Evolutionary conservation across 805 yeast species (phyloP).

Genomic region (Starmera quercuum): DNA sequence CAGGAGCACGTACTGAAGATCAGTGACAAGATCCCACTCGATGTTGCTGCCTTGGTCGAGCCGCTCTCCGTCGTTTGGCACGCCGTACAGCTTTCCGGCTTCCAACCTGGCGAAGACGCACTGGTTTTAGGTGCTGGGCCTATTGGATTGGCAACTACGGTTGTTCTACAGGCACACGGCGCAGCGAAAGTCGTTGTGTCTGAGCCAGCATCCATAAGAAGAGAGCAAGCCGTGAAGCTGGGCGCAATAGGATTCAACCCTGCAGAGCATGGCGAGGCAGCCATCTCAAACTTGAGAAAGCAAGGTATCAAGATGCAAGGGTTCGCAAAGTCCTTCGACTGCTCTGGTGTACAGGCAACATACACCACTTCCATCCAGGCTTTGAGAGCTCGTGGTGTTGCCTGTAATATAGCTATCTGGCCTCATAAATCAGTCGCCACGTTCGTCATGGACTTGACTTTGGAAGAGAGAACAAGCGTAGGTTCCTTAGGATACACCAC

Average conservation of each 20-base stretch:
- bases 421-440: constrained; percentile 35
- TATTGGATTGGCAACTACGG: constrained; percentile 49
- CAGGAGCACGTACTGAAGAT: constrained; percentile 33
- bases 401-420: constrained; percentile 44
- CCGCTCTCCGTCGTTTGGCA: constrained; percentile 56
- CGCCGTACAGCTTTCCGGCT: constrained; percentile 38
- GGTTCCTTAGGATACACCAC: constrained; percentile 40
- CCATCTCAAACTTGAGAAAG: constrained; percentile 24
- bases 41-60: constrained; percentile 50
- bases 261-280: constrained; percentile 22
- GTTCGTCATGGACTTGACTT: constrained; percentile 37
- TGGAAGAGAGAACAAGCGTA: constrained; percentile 32
- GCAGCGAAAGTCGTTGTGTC: constrained; percentile 47
- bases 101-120: constrained; percentile 36
- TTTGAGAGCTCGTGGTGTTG: constrained; percentile 33
- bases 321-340: constrained; percentile 44
- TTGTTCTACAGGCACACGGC: constrained; percentile 42
- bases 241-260: constrained; percentile 42
- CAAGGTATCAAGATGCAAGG: constrained; percentile 35
- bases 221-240: constrained; percentile 44
- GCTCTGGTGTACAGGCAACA: constrained; percentile 43
- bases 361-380: constrained; percentile 33
- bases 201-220: constrained; percentile 53
- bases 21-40: constrained; percentile 33
- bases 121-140: constrained; percentile 62